phyloP scores from a whole-genome alignment of 2,329 filamentous ascomycete species.

The Beauveria asiatica region DNA sequence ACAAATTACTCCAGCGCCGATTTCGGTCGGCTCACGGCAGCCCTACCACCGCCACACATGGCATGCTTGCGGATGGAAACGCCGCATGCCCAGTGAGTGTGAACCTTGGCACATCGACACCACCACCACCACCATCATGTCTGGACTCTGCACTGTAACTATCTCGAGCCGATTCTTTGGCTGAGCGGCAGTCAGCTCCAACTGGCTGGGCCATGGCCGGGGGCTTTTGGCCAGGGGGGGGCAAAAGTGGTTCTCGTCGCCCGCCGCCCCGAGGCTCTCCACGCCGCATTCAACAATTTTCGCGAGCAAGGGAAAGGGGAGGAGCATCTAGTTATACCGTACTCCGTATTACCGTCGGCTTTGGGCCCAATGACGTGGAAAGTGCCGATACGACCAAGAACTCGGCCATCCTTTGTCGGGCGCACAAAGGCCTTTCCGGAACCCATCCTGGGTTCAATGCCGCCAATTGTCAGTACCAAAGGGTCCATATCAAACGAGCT shows the following conservation, averaged over 20 bases:
- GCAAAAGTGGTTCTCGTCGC: conserved; percentile 23
- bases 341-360: conserved; percentile 11
- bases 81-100: neutral
- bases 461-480: conserved; percentile 20
- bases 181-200: conserved; percentile 22
- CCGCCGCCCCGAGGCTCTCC: conserved; percentile 18
- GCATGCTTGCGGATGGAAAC: neutral
- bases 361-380: conserved; percentile 14
- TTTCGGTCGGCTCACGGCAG: neutral
- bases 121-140: neutral
- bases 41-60: neutral
- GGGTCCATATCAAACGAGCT: conserved; percentile 23
- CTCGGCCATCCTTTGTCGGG: conserved; percentile 6
- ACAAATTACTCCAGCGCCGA: neutral
- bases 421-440: conserved; percentile 18
- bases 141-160: conserved; percentile 7
- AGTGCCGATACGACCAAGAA: conserved; percentile 16
- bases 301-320: conserved; percentile 13
- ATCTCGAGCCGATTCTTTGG: conserved; percentile 22
- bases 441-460: conserved; percentile 26
- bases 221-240: conserved; percentile 20
- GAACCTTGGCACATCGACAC: neutral
- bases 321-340: conserved; percentile 13
- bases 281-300: conserved; percentile 17
- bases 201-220: conserved; percentile 26